Percentiles rank a stretch among this genome's conserved stretches.
These are phyloP conservation scores for Starmerella geochares DNA, from an alignment of 805 yeast species.

Conservation along the genomic window DNA sequence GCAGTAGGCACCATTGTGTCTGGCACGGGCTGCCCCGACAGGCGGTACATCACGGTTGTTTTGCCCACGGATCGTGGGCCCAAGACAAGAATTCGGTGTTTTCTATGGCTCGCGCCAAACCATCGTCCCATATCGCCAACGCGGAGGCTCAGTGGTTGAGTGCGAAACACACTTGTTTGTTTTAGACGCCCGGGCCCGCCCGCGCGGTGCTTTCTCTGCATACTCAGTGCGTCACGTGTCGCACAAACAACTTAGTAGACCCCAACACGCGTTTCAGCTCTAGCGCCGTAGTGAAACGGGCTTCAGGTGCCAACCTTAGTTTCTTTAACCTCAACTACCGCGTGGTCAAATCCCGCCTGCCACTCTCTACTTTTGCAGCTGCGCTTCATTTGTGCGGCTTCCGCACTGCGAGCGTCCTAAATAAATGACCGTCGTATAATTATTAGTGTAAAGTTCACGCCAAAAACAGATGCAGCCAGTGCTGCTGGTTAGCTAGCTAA, in stretches of 20 bases:
- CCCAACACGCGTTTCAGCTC: too few relatives aligned
- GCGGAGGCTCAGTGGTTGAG: neutral
- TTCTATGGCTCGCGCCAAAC: constrained; percentile 11
- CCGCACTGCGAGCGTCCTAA: too few relatives aligned
- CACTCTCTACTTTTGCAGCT: too few relatives aligned
- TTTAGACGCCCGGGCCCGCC: neutral
- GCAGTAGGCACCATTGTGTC: constrained; percentile 21
- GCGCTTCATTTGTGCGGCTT: neutral
- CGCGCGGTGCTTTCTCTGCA: neutral
- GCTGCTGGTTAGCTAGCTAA: neutral
- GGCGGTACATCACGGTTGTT: constrained; percentile 20
- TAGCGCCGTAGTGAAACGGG: too few relatives aligned
- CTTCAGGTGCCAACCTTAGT: too few relatives aligned
- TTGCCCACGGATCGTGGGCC: constrained; percentile 18
- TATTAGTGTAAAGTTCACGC: neutral
- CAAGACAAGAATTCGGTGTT: constrained; percentile 14
- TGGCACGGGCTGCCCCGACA: constrained; percentile 20
- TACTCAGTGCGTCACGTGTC: neutral
- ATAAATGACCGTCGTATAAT: neutral
- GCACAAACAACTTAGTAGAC: neutral
- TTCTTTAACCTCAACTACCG: too few relatives aligned
- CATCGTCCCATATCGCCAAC: constrained; percentile 8
- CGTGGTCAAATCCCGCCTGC: too few relatives aligned
- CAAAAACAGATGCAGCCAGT: neutral
- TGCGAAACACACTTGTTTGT: neutral